These are phyloP conservation scores for Fragaria nilgerrensis DNA, from an alignment of 306 rosid genomes.

Conservation along the genomic window DNA sequence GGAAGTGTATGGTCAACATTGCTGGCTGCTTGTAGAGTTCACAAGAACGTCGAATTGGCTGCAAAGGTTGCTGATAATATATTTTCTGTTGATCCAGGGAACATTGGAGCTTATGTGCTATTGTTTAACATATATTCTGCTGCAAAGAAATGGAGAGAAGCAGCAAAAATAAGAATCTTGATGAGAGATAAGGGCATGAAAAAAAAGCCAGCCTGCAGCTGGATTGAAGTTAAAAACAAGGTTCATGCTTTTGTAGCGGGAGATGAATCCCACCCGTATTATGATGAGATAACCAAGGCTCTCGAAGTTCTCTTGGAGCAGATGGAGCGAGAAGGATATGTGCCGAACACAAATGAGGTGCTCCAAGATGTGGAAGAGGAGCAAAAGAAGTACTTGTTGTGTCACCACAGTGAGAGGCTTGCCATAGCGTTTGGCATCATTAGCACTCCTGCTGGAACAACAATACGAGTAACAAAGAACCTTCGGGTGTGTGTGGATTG, in stretches of 20 bases:
- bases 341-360: conserved; percentile 58
- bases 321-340: conserved; percentile 76
- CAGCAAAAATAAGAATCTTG: conserved; percentile 55
- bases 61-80: conserved; percentile 66
- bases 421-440: conserved; percentile 87
- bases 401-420: conserved; percentile 77
- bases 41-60: conserved; percentile 72
- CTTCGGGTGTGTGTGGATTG: conserved; percentile 73
- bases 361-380: conserved; percentile 79
- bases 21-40: conserved; percentile 87
- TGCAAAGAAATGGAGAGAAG: conserved; percentile 78
- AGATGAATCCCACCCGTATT: conserved; percentile 70
- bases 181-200: conserved; percentile 63
- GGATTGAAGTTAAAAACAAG: conserved; percentile 76
- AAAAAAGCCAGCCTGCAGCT: conserved; percentile 87
- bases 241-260: conserved; percentile 76
- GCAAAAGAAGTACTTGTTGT: conserved; percentile 55
- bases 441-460: conserved; percentile 69
- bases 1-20: conserved; percentile 83
- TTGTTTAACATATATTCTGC: conserved; percentile 74
- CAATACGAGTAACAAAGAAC: conserved; percentile 76
- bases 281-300: conserved; percentile 55
- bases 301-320: conserved; percentile 58
- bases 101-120: conserved; percentile 65
- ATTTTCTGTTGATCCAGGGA: conserved; percentile 55